These are phyloP conservation scores for Nitzschia inconspicua DNA, from an alignment of 108 stramenopile genomes.

Conservation along the genomic window DNA sequence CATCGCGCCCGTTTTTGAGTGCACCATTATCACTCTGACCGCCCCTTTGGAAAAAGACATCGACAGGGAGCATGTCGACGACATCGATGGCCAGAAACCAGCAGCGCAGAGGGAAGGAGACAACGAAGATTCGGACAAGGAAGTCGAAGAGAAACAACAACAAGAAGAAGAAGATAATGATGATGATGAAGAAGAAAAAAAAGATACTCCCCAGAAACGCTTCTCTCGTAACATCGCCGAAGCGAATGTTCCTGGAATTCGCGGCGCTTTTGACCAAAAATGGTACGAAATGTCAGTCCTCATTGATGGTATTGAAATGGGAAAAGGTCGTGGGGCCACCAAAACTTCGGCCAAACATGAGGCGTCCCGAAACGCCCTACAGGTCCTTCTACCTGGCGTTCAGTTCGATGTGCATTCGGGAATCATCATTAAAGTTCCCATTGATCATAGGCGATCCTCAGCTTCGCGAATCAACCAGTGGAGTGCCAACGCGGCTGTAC, in stretches of 20 bases:
- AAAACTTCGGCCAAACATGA: slow-evolving; percentile 73
- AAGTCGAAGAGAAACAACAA: background rate
- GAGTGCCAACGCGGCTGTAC: too few relatives aligned
- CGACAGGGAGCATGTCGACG: too few relatives aligned
- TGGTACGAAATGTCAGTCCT: slow-evolving; percentile 56
- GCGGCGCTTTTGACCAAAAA: slow-evolving; percentile 9
- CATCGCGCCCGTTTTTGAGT: slow-evolving; percentile 20
- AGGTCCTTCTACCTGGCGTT: slow-evolving; percentile 59
- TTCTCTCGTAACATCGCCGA: background rate
- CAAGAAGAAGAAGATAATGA: background rate
- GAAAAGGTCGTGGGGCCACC: slow-evolving; percentile 58
- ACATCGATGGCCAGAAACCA: too few relatives aligned
- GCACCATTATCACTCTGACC: too few relatives aligned
- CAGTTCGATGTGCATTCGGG: slow-evolving; percentile 67
- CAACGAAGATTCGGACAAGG: background rate
- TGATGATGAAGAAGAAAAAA: background rate
- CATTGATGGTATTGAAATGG: slow-evolving; percentile 63
- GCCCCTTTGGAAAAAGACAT: too few relatives aligned
- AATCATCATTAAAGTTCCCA: slow-evolving; percentile 47
- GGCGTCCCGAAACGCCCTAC: slow-evolving; percentile 67
- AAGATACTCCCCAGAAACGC: background rate
- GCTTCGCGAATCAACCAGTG: too few relatives aligned
- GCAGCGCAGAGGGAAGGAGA: background rate
- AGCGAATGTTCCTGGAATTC: background rate
- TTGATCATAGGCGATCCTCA: background rate